Evolutionary conservation across 768 basidiomycete species (phyloP).

Genomic region (Strobilomyces confusus): DNA sequence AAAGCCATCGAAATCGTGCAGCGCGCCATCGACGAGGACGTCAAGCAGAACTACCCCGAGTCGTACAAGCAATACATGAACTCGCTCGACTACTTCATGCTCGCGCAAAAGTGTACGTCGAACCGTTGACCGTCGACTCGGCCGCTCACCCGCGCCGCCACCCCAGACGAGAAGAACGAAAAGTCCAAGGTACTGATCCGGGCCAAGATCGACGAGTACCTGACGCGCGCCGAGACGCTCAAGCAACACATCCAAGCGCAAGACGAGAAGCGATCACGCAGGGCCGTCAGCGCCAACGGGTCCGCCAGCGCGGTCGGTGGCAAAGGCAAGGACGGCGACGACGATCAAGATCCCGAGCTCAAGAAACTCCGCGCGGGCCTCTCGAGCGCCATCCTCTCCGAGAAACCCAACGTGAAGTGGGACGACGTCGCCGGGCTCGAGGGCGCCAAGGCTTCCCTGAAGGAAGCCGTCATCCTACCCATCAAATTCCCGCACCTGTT

Average conservation of each 20-base stretch:
- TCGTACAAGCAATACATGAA: slow-evolving; percentile 96
- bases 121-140: neutral
- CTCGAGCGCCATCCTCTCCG: slow-evolving; percentile 81
- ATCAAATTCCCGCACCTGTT: slow-evolving; percentile 99
- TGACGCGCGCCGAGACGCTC: slow-evolving; percentile 85
- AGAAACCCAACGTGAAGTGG: slow-evolving; percentile 96
- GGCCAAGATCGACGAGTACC: slow-evolving; percentile 86
- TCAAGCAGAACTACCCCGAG: slow-evolving; percentile 88
- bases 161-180: slow-evolving; percentile 81
- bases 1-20: slow-evolving; percentile 90
- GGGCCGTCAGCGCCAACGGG: slow-evolving; percentile 48
- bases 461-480: slow-evolving; percentile 98
- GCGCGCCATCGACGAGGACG: slow-evolving; percentile 89
- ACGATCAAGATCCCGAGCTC: slow-evolving; percentile 84
- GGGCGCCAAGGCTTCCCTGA: slow-evolving; percentile 90
- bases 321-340: slow-evolving; percentile 47
- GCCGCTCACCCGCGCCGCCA: slow-evolving; percentile 5
- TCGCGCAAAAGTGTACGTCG: slow-evolving; percentile 80
- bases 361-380: slow-evolving; percentile 96
- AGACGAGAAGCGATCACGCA: slow-evolving; percentile 54
- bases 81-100: slow-evolving; percentile 97
- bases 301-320: slow-evolving; percentile 37
- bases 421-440: slow-evolving; percentile 98
- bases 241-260: slow-evolving; percentile 72
- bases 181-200: slow-evolving; percentile 84